Conservation (phyloP, 2,329 filamentous ascomycete species). For the Diaporthe sp. region DNA sequence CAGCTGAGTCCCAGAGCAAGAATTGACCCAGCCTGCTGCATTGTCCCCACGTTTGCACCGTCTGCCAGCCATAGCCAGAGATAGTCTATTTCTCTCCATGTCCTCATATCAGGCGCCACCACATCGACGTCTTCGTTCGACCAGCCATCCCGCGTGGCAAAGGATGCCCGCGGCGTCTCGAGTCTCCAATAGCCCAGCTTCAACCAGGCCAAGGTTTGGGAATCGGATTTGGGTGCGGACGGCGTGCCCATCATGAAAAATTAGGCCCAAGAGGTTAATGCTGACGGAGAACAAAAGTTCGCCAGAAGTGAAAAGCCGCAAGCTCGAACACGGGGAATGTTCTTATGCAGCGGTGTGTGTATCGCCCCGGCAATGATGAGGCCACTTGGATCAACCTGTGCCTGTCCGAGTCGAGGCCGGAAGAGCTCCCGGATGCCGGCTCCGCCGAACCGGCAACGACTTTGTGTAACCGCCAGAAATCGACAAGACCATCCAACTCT, state of each 20-base stretch:
- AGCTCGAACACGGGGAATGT: background rate
- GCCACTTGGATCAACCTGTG: background rate
- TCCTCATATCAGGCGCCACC: conserved; percentile 38
- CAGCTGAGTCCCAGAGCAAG: conserved; percentile 45
- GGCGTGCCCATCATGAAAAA: background rate
- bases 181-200: conserved; percentile 42
- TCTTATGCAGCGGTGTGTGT: background rate
- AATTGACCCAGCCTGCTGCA: conserved; percentile 46
- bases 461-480: conserved; percentile 3
- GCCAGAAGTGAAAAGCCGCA: background rate
- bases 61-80: conserved; percentile 46
- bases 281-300: background rate
- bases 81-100: conserved; percentile 44
- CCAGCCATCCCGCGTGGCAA: conserved; percentile 40
- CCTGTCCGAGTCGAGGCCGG: too few relatives aligned
- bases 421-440: background rate
- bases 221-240: background rate
- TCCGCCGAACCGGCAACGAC: background rate
- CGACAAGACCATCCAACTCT: background rate
- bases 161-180: conserved; percentile 37
- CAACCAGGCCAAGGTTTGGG: conserved; percentile 18
- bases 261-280: background rate
- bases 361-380: background rate
- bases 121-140: conserved; percentile 44
- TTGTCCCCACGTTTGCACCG: conserved; percentile 46